phyloP scores from a whole-genome alignment of 345 rosid genomes.

The Heritiera fomes region DNA sequence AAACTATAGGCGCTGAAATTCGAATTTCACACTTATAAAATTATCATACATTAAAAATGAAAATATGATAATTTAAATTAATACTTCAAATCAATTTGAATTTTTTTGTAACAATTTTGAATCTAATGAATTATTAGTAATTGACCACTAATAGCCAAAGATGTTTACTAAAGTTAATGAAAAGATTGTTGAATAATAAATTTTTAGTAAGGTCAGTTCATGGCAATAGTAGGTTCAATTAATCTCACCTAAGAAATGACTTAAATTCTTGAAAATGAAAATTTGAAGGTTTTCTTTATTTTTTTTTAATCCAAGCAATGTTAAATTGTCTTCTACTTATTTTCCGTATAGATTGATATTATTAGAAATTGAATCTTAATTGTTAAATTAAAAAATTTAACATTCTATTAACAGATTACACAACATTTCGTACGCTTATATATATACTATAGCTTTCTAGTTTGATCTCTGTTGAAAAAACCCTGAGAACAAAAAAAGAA shows the following conservation, averaged over 20 bases:
- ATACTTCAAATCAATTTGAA: background rate
- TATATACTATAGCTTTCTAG: background rate
- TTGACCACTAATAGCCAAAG: conserved; percentile 1
- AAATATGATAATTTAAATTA: no score
- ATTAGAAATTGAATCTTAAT: no score
- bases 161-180: conserved; percentile 17
- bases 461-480: background rate
- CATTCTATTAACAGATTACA: no score
- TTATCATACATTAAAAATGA: no score
- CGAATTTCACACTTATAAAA: no score
- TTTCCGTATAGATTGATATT: no score
- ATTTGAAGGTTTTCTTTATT: background rate
- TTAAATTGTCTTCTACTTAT: background rate
- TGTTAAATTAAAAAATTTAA: no score
- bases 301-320: background rate
- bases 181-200: conserved; percentile 17
- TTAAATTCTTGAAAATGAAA: background rate
- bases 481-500: no score
- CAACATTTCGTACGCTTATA: no score
- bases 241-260: conserved; percentile 13
- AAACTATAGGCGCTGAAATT: no score
- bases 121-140: background rate
- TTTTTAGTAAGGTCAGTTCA: conserved; percentile 17
- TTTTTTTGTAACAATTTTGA: background rate
- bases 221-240: conserved; percentile 10